Base-by-base conservation (phyloP, 768 basidiomycete species). In the Lactarius sp. region DNA sequence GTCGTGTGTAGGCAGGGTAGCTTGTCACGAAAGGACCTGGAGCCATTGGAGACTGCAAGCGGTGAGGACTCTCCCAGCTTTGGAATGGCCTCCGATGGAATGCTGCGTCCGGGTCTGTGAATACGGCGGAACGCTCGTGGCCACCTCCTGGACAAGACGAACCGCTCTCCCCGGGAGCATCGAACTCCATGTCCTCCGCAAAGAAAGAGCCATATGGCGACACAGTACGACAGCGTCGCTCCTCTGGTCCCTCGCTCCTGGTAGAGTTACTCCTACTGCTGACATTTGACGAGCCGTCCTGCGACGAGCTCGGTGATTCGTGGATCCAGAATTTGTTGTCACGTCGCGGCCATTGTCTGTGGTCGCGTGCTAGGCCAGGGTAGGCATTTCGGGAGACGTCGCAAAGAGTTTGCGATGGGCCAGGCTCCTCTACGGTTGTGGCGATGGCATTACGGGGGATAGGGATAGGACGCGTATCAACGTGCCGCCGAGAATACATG, bases 191-290 rank as follows among this genome's bases (percentile, higher is more conserved):
- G 22, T 64, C 62, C 6, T 60, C 58, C 2, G 22, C 63, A 36
- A 64, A 64, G 52, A 60, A 60, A 34, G 63, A 60, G 18, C 63
- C 63, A 42, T 64, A 64, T 6, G 62, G 62, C 16, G 63, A 64
- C 33, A 44, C 63, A 3, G 53, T 44, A 16, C 20, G 58, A 5
- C 4, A 44, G 46, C 14, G 37, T 20, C 22, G 50, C 14, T 52
- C 56, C 34, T 57, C 37, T 12, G 31, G 7, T 4, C 33, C 36
- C 39, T 64, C 54, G 53, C 49, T 60, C 41, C 34, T 41, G 22
- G 52, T 22, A 13, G 59, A 64, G 36, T 51, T 22, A 41, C 47
- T 16, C 41, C 31, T 22, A 4, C 53, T 50, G 49, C 63, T 60
- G 8, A 8, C 18, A 9, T 20, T 64, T 14, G 63, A 64, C 18